Percentiles rank a stretch among this genome's conserved stretches.
phyloP scores from a whole-genome alignment of 2,329 filamentous ascomycete genomes.

The Fusarium coicis region DNA sequence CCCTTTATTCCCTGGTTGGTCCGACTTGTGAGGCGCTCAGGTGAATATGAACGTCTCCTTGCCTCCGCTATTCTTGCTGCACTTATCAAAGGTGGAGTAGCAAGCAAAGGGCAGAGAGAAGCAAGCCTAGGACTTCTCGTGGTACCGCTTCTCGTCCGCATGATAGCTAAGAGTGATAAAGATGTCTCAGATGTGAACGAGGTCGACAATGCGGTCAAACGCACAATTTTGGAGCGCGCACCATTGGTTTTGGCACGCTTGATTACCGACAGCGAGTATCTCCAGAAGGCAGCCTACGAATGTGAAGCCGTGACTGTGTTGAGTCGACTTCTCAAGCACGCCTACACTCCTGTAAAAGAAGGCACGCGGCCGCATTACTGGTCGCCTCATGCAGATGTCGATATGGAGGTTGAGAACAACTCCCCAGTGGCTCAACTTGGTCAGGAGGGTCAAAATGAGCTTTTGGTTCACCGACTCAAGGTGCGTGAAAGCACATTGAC shows the following conservation, averaged over 20 bases:
- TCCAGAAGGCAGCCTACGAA: slow-evolving; percentile 87
- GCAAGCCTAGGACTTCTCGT: slow-evolving; percentile 73
- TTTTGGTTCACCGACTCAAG: slow-evolving; percentile 75
- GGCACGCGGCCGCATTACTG: slow-evolving; percentile 49
- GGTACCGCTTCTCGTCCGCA: slow-evolving; percentile 74
- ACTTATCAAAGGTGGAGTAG: slow-evolving; percentile 74
- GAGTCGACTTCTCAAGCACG: slow-evolving; percentile 60
- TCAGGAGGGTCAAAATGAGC: slow-evolving; percentile 67
- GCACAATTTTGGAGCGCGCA: slow-evolving; percentile 71
- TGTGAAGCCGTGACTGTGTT: slow-evolving; percentile 60
- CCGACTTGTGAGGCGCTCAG: slow-evolving; percentile 66
- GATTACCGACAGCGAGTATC: slow-evolving; percentile 78
- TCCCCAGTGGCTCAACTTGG: slow-evolving; percentile 64
- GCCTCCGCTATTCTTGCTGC: slow-evolving; percentile 76
- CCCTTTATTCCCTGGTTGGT: slow-evolving; percentile 80
- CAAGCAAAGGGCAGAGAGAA: slow-evolving; percentile 69
- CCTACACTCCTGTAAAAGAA: slow-evolving; percentile 59
- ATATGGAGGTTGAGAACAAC: slow-evolving; percentile 48
- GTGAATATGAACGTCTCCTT: slow-evolving; percentile 70
- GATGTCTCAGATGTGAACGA: slow-evolving; percentile 55
- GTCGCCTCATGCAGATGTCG: slow-evolving; percentile 52
- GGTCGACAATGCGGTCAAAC: slow-evolving; percentile 50
- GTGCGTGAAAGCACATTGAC: slow-evolving; percentile 81
- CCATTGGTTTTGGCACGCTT: slow-evolving; percentile 82
- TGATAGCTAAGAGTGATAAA: slow-evolving; percentile 62